A percentile compares a stretch with the other conserved stretches of the same genome.
These are phyloP conservation scores for Auricularia cornea DNA, from an alignment of 768 basidiomycete species.

Conservation along the genomic window DNA sequence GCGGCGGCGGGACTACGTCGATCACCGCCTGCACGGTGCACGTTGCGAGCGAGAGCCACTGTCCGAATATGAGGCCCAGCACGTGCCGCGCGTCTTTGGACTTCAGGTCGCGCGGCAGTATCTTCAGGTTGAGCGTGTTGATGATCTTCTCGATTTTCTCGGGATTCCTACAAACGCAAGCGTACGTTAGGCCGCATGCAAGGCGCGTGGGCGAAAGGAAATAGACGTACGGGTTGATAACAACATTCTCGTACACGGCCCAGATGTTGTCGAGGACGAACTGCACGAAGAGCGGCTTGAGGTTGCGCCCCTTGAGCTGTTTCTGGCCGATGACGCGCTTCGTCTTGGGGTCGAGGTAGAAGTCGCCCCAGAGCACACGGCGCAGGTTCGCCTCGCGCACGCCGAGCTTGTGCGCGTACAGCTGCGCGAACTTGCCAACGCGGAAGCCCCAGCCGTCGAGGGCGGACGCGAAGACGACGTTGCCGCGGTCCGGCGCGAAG, in stretches of 20 bases:
- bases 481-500: conserved; percentile 91
- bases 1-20: conserved; percentile 87
- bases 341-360: conserved; percentile 91
- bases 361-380: conserved; percentile 93
- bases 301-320: conserved; percentile 72
- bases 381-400: conserved; percentile 83
- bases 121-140: conserved; percentile 67
- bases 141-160: conserved; percentile 89
- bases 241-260: conserved; percentile 89
- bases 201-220: neutral
- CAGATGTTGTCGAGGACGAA: conserved; percentile 96
- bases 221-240: conserved; percentile 71
- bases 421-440: conserved; percentile 83
- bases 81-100: conserved; percentile 84
- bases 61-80: conserved; percentile 79
- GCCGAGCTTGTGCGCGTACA: conserved; percentile 84
- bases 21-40: conserved; percentile 87
- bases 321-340: conserved; percentile 89
- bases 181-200: conserved; percentile 3
- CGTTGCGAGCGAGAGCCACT: conserved; percentile 94
- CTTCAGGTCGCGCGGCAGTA: conserved; percentile 81
- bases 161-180: conserved; percentile 50
- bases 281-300: conserved; percentile 96
- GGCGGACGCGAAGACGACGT: conserved; percentile 93
- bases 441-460: conserved; percentile 98